Conservation (phyloP, 2,329 filamentous ascomycete genomes). For the Pestalotiopsis sp. region DNA sequence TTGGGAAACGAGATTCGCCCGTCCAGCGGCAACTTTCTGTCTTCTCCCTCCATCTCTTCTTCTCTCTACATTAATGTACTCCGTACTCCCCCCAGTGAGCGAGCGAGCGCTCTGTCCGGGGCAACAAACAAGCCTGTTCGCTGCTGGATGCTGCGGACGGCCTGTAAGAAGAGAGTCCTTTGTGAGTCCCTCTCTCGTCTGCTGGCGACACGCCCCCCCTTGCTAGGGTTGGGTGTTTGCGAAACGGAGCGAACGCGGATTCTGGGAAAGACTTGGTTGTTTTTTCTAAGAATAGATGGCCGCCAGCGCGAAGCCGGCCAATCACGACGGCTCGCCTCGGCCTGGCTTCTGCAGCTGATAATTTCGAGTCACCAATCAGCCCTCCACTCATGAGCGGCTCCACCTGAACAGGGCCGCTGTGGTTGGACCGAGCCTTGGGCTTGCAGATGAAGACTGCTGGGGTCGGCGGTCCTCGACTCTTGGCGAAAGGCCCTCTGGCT, state of each 20-base stretch:
- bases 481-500: not conserved
- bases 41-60: not conserved
- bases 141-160: not conserved
- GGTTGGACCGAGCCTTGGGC: not conserved
- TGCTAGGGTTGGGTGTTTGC: slow-evolving; percentile 16
- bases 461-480: not conserved
- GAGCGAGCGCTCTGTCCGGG: not conserved
- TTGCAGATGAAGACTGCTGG: slow-evolving; percentile 2
- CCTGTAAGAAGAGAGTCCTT: not conserved
- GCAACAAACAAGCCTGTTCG: not conserved
- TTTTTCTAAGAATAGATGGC: slow-evolving; percentile 14
- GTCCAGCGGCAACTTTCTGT: not conserved
- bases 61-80: not conserved
- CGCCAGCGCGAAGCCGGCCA: slow-evolving; percentile 18
- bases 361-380: slow-evolving; percentile 19
- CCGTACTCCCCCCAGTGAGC: not conserved
- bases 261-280: slow-evolving; percentile 9
- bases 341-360: slow-evolving; percentile 18
- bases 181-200: not conserved
- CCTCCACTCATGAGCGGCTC: not conserved
- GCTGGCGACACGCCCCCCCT: not conserved
- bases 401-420: not conserved
- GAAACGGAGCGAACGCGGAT: slow-evolving; percentile 18
- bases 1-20: not conserved
- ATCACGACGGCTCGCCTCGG: slow-evolving; percentile 16